A percentile compares a stretch with the other conserved stretches of the same genome.
Conservation (phyloP, 805 yeast species). For the Clavispora phyllophila region DNA sequence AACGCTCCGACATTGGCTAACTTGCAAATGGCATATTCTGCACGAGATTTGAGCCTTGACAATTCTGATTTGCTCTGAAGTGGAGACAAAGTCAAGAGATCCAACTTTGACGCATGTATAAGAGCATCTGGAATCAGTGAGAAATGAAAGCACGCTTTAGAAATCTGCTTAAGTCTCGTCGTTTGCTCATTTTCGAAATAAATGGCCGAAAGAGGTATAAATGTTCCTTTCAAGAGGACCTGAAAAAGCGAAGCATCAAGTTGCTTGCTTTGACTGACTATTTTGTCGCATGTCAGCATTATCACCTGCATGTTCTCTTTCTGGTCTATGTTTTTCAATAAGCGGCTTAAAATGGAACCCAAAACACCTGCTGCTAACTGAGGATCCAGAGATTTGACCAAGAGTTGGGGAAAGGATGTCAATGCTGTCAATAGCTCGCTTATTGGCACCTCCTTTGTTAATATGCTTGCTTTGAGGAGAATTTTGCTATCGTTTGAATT, state of each 20-base stretch:
- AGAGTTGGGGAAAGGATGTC: not conserved
- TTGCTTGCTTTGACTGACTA: not conserved
- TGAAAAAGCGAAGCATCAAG: not conserved
- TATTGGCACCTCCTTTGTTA: not conserved
- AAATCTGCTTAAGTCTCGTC: not conserved
- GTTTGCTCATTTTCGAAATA: not conserved
- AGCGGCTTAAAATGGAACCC: not conserved
- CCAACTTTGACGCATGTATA: not conserved
- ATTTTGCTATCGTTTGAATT: not conserved
- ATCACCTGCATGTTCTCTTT: not conserved
- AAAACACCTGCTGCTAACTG: not conserved
- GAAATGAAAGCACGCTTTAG: not conserved
- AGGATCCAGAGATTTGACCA: not conserved
- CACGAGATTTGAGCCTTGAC: not conserved
- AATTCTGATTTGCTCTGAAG: not conserved
- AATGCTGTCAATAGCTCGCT: not conserved
- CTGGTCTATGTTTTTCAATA: not conserved
- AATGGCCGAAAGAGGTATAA: not conserved
- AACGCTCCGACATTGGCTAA: not conserved
- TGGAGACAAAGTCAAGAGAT: not conserved
- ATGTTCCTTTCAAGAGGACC: not conserved
- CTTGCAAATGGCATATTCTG: not conserved
- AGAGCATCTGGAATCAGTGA: not conserved
- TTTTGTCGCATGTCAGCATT: not conserved
- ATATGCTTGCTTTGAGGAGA: not conserved